Evolutionary conservation across 495 filamentous ascomycete genomes (phyloP).

Genomic region (Neurospora sp.): DNA sequence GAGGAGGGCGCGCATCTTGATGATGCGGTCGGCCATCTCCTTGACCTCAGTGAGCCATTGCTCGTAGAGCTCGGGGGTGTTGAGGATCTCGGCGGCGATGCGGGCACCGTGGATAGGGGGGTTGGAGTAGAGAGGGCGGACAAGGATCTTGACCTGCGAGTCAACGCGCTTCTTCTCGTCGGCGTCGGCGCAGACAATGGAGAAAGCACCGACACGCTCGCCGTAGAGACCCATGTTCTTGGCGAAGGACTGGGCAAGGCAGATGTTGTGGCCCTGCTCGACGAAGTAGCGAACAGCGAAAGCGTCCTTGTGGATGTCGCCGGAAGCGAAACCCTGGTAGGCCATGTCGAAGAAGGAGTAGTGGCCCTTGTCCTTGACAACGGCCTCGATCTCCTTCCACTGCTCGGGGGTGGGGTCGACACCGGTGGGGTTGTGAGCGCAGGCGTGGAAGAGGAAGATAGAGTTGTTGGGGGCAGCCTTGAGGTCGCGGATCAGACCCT

Average conservation of each 20-base stretch:
- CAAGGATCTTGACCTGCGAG: constrained; percentile 95
- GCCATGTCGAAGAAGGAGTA: constrained; percentile 99
- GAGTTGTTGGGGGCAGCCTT: constrained; percentile 78
- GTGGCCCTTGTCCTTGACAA: constrained; percentile 80
- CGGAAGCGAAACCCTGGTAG: constrained; percentile 96
- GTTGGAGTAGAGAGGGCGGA: constrained; percentile 96
- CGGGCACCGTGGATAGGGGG: constrained; percentile 93
- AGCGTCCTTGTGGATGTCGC: constrained; percentile 84
- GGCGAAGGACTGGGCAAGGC: constrained; percentile 89
- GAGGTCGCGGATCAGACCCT: constrained; percentile 85
- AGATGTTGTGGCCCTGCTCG: constrained; percentile 80
- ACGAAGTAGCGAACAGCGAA: constrained; percentile 90
- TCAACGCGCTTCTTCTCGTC: constrained; percentile 96
- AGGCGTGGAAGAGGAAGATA: constrained; percentile 90
- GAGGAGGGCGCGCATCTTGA: constrained; percentile 88
- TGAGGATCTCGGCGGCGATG: constrained; percentile 86
- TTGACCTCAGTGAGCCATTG: constrained; percentile 97
- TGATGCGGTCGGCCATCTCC: constrained; percentile 98
- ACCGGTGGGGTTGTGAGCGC: constrained; percentile 97
- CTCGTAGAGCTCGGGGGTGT: constrained; percentile 73
- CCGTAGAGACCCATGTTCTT: constrained; percentile 99
- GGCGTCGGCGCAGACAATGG: constrained; percentile 68
- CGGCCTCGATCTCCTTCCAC: constrained; percentile 87
- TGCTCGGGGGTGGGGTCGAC: constrained; percentile 88
- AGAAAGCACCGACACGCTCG: constrained; percentile 97